These are phyloP conservation scores for Ambrosiella beaveri DNA, from an alignment of 2,329 filamentous ascomycete genomes.

Conservation along the genomic window DNA sequence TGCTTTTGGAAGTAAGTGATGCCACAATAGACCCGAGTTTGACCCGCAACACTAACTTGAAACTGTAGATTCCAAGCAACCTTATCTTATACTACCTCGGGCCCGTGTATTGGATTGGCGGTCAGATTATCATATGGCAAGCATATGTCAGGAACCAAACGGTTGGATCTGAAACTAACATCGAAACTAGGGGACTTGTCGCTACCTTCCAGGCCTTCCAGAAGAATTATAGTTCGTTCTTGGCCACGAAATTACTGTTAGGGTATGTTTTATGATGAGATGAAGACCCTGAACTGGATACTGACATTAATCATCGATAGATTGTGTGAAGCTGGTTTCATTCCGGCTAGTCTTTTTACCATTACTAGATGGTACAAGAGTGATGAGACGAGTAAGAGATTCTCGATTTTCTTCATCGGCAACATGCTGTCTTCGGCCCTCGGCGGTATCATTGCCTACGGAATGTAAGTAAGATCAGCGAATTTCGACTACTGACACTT, in stretches of 20 bases:
- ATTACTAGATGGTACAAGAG: slow-evolving; percentile 31
- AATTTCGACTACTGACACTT: not conserved
- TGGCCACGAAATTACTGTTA: slow-evolving; percentile 23
- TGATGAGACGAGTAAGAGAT: slow-evolving; percentile 28
- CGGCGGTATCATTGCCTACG: slow-evolving; percentile 26
- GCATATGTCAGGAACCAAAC: slow-evolving; percentile 17
- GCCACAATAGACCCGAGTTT: not conserved
- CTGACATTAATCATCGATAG: not conserved
- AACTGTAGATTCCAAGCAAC: slow-evolving; percentile 28
- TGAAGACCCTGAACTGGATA: not conserved
- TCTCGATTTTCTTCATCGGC: slow-evolving; percentile 28
- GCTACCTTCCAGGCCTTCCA: slow-evolving; percentile 22
- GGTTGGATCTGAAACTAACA: slow-evolving; percentile 17
- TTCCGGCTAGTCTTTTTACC: slow-evolving; percentile 30
- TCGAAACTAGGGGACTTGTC: slow-evolving; percentile 19
- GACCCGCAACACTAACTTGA: not conserved
- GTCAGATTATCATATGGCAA: slow-evolving; percentile 27
- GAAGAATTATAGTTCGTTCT: slow-evolving; percentile 18
- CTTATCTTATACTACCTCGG: slow-evolving; percentile 29
- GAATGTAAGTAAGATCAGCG: slow-evolving; percentile 12
- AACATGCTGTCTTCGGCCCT: slow-evolving; percentile 25
- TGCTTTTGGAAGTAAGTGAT: slow-evolving; percentile 22
- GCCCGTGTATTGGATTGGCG: slow-evolving; percentile 28
- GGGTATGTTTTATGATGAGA: slow-evolving; percentile 15
- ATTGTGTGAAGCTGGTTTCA: slow-evolving; percentile 21